Base-by-base conservation (phyloP, 257 asterid species). In the Solanum commersonii region DNA sequence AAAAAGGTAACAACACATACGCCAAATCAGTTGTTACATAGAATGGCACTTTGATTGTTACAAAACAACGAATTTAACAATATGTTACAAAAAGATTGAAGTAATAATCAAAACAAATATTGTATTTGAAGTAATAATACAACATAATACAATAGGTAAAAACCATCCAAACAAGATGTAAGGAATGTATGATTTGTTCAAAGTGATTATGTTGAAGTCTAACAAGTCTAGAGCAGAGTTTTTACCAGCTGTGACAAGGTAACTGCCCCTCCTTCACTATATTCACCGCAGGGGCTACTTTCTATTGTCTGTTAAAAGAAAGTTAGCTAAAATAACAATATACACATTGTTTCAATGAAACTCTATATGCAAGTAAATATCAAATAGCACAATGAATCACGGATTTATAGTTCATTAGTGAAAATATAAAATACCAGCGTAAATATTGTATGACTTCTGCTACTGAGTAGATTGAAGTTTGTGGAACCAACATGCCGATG, bases 401-500 rank as follows among this genome's bases (percentile, higher is more conserved):
- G 11, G 86, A 59, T 29, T 68, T 73, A 42, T 31, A 71, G 46
- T 52, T 79, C 59, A 70, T 42, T 87, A 87, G 87, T 46, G 70
- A 89, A 38, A 40, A 33, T 65, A 84, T 67, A 76, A 63, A 59
- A 76, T 94, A 97, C 99, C 99, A 97, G 94, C 1, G 99, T 96
- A 93, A 97, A 97, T 92, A 97, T 97, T 90, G 99, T 97, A 92
- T 97, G 99, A 91, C 99, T 97, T 94, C 99, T 95, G 94, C 99
- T 97, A 95, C 99, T 97, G 86, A 92, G 99, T 89, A 96, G 85
- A 93, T 97, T 97, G 95, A 97, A 97, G 92, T 95, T 95, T 46
- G 99, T 97, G n/a, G 99, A 97, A 88, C 99, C 99, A 88, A 97
- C 98, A 86, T 97, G 99, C 91, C 99, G 93, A 90, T 97, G 99